These are phyloP conservation scores for Ilyonectria sp. DNA, from an alignment of 2,329 filamentous ascomycete genomes.

Conservation along the genomic window DNA sequence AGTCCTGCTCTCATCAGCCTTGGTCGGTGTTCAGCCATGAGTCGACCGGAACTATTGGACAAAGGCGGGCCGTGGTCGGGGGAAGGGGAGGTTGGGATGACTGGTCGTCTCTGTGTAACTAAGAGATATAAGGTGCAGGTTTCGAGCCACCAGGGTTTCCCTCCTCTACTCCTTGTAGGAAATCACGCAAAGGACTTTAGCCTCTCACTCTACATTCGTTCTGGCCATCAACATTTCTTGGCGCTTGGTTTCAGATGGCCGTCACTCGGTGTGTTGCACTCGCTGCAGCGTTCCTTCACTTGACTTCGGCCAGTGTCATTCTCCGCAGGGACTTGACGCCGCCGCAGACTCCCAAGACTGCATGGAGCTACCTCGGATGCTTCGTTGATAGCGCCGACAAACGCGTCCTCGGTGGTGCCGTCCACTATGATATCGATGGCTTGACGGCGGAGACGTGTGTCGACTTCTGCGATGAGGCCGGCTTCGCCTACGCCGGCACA, in stretches of 20 bases:
- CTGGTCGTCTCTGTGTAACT: neutral
- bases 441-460: conserved; percentile 3
- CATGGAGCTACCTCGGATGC: neutral
- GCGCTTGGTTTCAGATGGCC: conserved; percentile 30
- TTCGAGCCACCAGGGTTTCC: conserved; percentile 21
- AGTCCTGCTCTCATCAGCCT: conserved; percentile 22
- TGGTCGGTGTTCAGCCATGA: conserved; percentile 30
- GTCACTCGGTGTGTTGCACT: conserved; percentile 36
- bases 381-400: neutral
- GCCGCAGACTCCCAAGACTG: conserved; percentile 31
- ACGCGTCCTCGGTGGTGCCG: neutral
- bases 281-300: conserved; percentile 40
- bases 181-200: conserved; percentile 24
- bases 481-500: neutral
- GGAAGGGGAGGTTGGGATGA: conserved; percentile 7
- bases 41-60: conserved; percentile 31
- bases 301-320: conserved; percentile 39
- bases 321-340: conserved; percentile 43
- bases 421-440: neutral
- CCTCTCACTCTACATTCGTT: conserved; percentile 27
- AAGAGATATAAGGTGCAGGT: conserved; percentile 38
- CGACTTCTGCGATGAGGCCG: neutral
- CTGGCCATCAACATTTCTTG: neutral
- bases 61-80: neutral
- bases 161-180: conserved; percentile 25